phyloP scores from a whole-genome alignment of 2,329 filamentous ascomycete species.

The Gnomoniopsis sp. region DNA sequence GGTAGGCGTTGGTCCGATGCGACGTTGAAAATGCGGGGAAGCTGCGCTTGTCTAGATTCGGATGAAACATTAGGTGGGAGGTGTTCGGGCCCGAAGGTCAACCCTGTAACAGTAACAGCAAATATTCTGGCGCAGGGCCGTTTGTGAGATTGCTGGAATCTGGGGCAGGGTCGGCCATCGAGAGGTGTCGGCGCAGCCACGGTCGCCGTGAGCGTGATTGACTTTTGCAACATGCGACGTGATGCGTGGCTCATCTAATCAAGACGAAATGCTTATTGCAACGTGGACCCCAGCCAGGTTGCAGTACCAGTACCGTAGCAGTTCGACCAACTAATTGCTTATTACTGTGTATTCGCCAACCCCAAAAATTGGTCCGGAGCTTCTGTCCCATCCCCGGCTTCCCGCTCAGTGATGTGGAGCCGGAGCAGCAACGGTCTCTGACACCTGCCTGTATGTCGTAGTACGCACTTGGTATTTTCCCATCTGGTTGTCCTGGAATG shows the following conservation, averaged over 20 bases:
- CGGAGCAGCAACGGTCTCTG: too few species aligned
- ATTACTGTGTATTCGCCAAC: too few species aligned
- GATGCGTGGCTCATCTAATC: not conserved
- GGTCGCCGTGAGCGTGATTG: not conserved
- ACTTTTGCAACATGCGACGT: not conserved
- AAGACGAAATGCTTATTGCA: not conserved
- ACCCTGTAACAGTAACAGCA: not conserved
- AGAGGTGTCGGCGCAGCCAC: too few species aligned
- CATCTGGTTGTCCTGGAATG: too few species aligned
- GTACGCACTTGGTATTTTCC: too few species aligned
- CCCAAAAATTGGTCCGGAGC: too few species aligned
- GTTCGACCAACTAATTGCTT: too few species aligned
- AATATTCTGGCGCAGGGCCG: too few species aligned
- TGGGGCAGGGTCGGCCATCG: not conserved
- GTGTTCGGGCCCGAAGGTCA: not conserved
- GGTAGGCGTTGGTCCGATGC: not conserved
- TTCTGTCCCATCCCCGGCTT: too few species aligned
- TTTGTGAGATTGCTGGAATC: not conserved
- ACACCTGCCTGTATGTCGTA: too few species aligned
- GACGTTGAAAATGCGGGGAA: not conserved
- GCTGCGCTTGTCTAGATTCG: not conserved
- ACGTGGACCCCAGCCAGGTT: not conserved
- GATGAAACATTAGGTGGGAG: not conserved
- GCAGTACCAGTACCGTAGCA: too few species aligned
- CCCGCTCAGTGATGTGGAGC: too few species aligned